Evolutionary conservation across 2,329 filamentous ascomycete genomes (phyloP).

Genomic region (Sclerotinia glacialis): DNA sequence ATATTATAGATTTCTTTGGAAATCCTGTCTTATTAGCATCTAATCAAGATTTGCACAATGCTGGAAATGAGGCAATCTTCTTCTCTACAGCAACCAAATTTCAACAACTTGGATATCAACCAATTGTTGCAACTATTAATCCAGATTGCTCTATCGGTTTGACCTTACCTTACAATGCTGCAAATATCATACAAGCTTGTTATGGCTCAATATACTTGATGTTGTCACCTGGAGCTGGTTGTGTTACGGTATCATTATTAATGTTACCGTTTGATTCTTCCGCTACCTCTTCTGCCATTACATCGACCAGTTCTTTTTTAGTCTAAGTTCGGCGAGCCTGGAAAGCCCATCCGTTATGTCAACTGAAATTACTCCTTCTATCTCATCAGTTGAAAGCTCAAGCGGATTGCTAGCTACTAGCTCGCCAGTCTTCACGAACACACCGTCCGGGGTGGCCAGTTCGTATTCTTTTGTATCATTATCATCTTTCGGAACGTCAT

Average conservation of each 20-base stretch:
- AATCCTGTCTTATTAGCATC: conserved; percentile 24
- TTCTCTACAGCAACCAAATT: conserved; percentile 24
- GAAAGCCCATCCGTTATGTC: conserved; percentile 11
- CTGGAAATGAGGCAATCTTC: conserved; percentile 27
- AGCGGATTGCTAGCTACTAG: conserved; percentile 17
- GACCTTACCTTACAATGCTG: conserved; percentile 24
- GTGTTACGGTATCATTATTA: conserved; percentile 1
- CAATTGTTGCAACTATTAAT: conserved; percentile 24
- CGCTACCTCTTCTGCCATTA: neutral
- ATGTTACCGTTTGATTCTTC: conserved; percentile 17
- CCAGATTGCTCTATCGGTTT: conserved; percentile 25
- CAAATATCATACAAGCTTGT: conserved; percentile 20
- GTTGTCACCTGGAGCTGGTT: neutral
- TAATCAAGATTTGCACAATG: conserved; percentile 25
- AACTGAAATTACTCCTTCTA: neutral
- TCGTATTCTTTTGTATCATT: conserved; percentile 11
- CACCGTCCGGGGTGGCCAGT: conserved; percentile 4
- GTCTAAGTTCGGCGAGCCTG: conserved; percentile 18
- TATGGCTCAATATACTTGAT: conserved; percentile 15
- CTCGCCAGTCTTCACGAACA: conserved; percentile 16
- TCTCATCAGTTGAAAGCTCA: conserved; percentile 14
- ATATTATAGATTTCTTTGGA: conserved; percentile 22
- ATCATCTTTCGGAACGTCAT: neutral
- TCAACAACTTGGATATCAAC: conserved; percentile 19
- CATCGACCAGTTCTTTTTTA: conserved; percentile 21